These are phyloP conservation scores for Daphne laureola DNA, from an alignment of 441 rosid species.

Conservation along the genomic window DNA sequence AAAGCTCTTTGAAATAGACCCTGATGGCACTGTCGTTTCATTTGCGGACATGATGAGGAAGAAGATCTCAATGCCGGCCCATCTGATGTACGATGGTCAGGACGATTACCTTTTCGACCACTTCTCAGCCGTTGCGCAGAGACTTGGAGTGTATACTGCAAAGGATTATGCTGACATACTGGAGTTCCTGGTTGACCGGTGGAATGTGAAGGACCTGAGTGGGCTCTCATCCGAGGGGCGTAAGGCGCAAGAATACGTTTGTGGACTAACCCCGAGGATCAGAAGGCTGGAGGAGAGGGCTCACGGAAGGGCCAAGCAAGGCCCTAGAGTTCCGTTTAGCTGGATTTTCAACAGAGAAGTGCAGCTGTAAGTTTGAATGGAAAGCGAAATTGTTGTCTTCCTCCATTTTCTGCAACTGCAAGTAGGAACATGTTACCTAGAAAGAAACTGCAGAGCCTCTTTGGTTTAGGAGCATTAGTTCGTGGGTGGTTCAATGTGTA, in stretches of 20 bases:
- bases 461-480: too few species aligned
- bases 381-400: constrained; percentile 3
- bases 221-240: constrained; percentile 76
- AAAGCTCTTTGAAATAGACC: constrained; percentile 82
- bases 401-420: constrained; percentile 6
- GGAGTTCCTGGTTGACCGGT: constrained; percentile 79
- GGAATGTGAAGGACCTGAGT: constrained; percentile 53
- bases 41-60: constrained; percentile 95
- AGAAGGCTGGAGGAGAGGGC: constrained; percentile 84
- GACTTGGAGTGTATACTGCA: constrained; percentile 82
- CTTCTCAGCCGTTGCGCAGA: constrained; percentile 78
- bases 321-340: constrained; percentile 54
- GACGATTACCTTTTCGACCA: constrained; percentile 65
- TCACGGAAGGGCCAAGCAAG: constrained; percentile 59
- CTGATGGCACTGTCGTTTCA: constrained; percentile 63
- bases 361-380: constrained; percentile 33
- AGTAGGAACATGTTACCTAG: neutral
- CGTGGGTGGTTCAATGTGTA: too few species aligned
- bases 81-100: constrained; percentile 77
- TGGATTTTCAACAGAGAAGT: constrained; percentile 74
- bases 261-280: constrained; percentile 58
- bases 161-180: constrained; percentile 82
- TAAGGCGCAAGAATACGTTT: constrained; percentile 76
- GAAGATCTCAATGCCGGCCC: constrained; percentile 90
- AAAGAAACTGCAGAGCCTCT: too few species aligned